These are phyloP conservation scores for Sparassis latifolia DNA, from an alignment of 1,284 basidiomycete species.

Conservation along the genomic window DNA sequence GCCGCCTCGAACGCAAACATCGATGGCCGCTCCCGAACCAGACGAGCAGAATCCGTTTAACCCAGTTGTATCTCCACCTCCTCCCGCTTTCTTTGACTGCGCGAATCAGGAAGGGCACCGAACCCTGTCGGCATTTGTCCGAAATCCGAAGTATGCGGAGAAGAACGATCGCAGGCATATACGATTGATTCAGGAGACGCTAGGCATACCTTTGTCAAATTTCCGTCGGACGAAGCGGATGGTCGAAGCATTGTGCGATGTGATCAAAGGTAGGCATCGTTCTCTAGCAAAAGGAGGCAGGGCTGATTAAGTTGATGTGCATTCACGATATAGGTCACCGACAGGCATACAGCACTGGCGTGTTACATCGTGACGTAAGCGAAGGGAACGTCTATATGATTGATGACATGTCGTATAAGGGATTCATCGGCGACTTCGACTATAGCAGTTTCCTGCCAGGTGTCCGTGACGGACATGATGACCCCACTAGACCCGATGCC, in stretches of 20 bases:
- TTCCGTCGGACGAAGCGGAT: constrained; percentile 11
- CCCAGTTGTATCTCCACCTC: no score
- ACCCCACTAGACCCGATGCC: not conserved
- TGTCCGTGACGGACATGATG: not conserved
- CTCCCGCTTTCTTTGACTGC: no score
- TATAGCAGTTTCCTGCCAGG: not conserved
- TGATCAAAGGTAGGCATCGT: constrained; percentile 7
- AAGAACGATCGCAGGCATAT: no score
- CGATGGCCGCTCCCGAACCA: no score
- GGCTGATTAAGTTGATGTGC: not conserved
- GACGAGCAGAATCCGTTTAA: no score
- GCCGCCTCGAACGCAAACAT: no score
- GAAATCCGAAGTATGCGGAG: not conserved
- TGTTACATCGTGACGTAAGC: constrained; percentile 12
- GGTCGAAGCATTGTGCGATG: constrained; percentile 7
- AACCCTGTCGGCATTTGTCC: no score
- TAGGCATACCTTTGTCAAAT: constrained; percentile 5
- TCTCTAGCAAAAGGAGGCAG: not conserved
- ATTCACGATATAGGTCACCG: not conserved
- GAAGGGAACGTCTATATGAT: constrained; percentile 10
- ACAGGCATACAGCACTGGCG: not conserved
- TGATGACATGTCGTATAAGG: not conserved
- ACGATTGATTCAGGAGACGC: constrained; percentile 5
- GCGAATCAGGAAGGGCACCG: no score
- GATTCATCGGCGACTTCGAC: constrained; percentile 12